These are phyloP conservation scores for Areca catechu DNA, from an alignment of 176 grass and related monocot species.

Conservation along the genomic window DNA sequence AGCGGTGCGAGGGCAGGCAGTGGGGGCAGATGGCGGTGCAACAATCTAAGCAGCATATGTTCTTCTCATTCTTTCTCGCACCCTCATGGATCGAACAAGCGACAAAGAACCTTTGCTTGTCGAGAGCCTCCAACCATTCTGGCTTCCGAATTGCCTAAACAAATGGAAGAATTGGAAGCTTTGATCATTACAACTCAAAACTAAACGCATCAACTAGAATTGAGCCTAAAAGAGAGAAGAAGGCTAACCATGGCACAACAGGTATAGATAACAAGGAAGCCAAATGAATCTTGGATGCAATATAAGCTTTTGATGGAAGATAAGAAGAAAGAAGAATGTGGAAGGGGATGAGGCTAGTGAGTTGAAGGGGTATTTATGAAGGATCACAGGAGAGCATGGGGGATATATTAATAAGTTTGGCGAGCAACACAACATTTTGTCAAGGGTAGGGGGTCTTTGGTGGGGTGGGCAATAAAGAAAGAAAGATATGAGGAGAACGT, in stretches of 20 bases:
- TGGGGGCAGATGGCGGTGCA: slow-evolving; percentile 22
- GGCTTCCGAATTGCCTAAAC: not conserved
- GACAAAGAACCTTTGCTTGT: slow-evolving; percentile 11
- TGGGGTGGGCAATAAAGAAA: not conserved
- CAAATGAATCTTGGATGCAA: too few relatives aligned
- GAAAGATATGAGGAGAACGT: slow-evolving; percentile 19
- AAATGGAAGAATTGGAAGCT: not conserved
- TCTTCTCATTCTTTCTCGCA: slow-evolving; percentile 23
- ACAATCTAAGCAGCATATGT: slow-evolving; percentile 20
- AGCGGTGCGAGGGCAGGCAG: slow-evolving; percentile 2
- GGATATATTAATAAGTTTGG: not conserved
- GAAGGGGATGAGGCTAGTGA: not conserved
- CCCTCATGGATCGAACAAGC: slow-evolving; percentile 12
- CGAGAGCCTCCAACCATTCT: slow-evolving; percentile 21
- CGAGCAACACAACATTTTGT: slow-evolving; percentile 4
- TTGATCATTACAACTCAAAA: too few relatives aligned
- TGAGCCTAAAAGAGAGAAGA: not conserved
- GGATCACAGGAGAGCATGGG: not conserved
- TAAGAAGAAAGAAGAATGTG: not conserved
- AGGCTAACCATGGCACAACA: not conserved
- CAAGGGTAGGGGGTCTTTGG: not conserved
- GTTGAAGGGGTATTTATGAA: not conserved
- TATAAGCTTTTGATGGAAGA: too few relatives aligned
- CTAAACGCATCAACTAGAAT: not conserved
- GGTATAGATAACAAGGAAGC: too few relatives aligned